Conservation (phyloP, 1,284 basidiomycete species). For the Earliella scabrosa region DNA sequence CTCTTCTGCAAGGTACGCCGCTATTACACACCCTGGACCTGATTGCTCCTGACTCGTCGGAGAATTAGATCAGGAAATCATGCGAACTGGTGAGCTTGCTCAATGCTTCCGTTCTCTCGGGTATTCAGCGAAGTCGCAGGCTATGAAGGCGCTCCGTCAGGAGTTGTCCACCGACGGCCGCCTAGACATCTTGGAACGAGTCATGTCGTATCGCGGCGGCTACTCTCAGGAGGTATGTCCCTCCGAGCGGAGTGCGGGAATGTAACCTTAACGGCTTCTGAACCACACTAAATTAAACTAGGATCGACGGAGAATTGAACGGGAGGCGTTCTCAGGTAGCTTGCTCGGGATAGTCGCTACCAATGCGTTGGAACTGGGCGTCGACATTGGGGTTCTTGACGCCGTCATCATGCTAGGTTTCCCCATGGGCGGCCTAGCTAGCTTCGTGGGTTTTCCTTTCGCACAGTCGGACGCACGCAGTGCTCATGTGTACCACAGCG, state of each 20-base stretch:
- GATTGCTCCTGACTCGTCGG: neutral
- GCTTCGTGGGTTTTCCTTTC: slow-evolving; percentile 57
- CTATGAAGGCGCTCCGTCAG: slow-evolving; percentile 80
- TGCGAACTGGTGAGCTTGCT: slow-evolving; percentile 75
- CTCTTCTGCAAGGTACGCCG: slow-evolving; percentile 82
- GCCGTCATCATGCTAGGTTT: slow-evolving; percentile 92
- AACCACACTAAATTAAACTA: slow-evolving; percentile 33
- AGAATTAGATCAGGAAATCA: slow-evolving; percentile 67
- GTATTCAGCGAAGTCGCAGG: slow-evolving; percentile 41
- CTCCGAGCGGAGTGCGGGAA: neutral
- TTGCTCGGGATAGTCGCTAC: slow-evolving; percentile 90
- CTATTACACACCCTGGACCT: neutral
- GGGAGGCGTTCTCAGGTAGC: slow-evolving; percentile 84
- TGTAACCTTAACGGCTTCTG: neutral
- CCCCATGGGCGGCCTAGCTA: slow-evolving; percentile 72
- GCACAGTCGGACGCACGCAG: neutral
- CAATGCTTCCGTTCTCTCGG: neutral
- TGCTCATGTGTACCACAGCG: slow-evolving; percentile 45
- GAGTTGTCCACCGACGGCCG: slow-evolving; percentile 80
- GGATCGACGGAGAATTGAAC: slow-evolving; percentile 85
- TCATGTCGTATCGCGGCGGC: slow-evolving; percentile 87
- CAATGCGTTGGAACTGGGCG: slow-evolving; percentile 89
- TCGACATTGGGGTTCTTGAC: slow-evolving; percentile 89
- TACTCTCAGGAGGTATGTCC: slow-evolving; percentile 59
- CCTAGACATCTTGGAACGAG: slow-evolving; percentile 75